phyloP scores from a whole-genome alignment of 116 monocot genomes.

The Trichopus zeylanicus region DNA sequence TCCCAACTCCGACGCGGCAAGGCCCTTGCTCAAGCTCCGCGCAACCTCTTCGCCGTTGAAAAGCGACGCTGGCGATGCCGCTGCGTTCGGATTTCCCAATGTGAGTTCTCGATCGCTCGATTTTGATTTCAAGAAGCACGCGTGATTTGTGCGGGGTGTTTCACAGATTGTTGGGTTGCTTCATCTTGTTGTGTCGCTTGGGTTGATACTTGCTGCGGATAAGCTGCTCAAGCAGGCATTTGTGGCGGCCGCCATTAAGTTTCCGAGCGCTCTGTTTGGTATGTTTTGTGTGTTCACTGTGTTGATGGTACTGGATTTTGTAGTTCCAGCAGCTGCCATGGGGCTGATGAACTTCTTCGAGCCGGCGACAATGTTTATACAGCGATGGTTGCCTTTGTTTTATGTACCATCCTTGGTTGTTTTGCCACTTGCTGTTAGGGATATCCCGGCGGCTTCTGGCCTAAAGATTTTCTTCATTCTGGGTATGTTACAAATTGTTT shows the following conservation, averaged over 20 bases:
- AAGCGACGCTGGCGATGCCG: background rate
- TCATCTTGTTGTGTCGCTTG: conserved; percentile 72
- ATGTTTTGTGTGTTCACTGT: conserved; percentile 95
- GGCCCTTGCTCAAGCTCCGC: background rate
- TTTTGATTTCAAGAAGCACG: background rate
- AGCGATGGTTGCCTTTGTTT: conserved; percentile 92
- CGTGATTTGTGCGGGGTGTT: background rate
- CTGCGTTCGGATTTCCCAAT: conserved; percentile 11
- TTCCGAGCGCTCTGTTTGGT: conserved; percentile 90
- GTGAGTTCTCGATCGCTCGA: conserved; percentile 6
- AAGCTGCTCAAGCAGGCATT: conserved; percentile 70
- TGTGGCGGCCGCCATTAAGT: conserved; percentile 71
- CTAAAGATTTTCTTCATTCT: conserved; percentile 80
- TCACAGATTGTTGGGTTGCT: conserved; percentile 37
- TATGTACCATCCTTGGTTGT: conserved; percentile 92
- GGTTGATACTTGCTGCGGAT: conserved; percentile 68
- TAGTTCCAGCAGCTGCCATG: conserved; percentile 51
- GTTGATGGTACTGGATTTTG: conserved; percentile 42
- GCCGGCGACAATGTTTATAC: conserved; percentile 86
- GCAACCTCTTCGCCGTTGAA: conserved; percentile 13
- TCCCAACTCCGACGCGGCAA: background rate
- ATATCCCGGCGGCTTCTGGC: conserved; percentile 72
- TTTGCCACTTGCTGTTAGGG: conserved; percentile 62
- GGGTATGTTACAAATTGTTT: conserved; percentile 29
- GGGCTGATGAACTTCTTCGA: conserved; percentile 68